Conservation (phyloP, 495 filamentous ascomycete species). For the Parathielavia appendiculata region DNA sequence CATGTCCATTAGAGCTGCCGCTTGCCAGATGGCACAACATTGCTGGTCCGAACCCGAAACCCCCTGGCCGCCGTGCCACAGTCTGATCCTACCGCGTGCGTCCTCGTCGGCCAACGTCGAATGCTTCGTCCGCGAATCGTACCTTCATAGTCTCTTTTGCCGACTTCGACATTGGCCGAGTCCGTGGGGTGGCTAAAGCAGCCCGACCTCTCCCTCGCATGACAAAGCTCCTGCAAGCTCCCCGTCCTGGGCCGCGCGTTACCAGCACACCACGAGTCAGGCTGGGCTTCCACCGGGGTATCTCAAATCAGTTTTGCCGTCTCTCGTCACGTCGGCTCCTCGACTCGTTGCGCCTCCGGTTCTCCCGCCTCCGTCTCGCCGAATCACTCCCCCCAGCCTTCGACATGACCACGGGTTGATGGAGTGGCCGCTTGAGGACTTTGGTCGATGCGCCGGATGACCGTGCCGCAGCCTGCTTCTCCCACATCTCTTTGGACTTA, state of each 20-base stretch:
- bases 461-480: slow-evolving; percentile 50
- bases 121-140: slow-evolving; percentile 22
- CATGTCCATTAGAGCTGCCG: slow-evolving; percentile 33
- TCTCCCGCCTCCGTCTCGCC: slow-evolving; percentile 27
- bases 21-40: slow-evolving; percentile 47
- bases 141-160: slow-evolving; percentile 14
- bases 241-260: slow-evolving; percentile 12
- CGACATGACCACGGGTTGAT: slow-evolving; percentile 48
- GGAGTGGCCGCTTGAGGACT: slow-evolving; percentile 50
- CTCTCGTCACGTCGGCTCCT: slow-evolving; percentile 27
- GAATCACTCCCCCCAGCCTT: slow-evolving; percentile 35
- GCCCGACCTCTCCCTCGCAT: slow-evolving; percentile 20
- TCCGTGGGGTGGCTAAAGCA: slow-evolving; percentile 14
- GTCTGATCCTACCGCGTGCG: slow-evolving; percentile 23
- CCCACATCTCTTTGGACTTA: slow-evolving; percentile 53
- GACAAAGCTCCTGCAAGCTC: slow-evolving; percentile 17
- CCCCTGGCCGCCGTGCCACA: slow-evolving; percentile 23
- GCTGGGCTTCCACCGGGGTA: slow-evolving; percentile 5
- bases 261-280: slow-evolving; percentile 16
- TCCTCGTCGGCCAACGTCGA: slow-evolving; percentile 22
- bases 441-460: slow-evolving; percentile 44
- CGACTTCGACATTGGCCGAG: slow-evolving; percentile 18
- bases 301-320: slow-evolving; percentile 22
- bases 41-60: slow-evolving; percentile 35
- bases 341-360: slow-evolving; percentile 26